A percentile compares a stretch with the other conserved stretches of the same genome.
phyloP scores from a whole-genome alignment of 257 asterid genomes.

The Plantago elongata region DNA sequence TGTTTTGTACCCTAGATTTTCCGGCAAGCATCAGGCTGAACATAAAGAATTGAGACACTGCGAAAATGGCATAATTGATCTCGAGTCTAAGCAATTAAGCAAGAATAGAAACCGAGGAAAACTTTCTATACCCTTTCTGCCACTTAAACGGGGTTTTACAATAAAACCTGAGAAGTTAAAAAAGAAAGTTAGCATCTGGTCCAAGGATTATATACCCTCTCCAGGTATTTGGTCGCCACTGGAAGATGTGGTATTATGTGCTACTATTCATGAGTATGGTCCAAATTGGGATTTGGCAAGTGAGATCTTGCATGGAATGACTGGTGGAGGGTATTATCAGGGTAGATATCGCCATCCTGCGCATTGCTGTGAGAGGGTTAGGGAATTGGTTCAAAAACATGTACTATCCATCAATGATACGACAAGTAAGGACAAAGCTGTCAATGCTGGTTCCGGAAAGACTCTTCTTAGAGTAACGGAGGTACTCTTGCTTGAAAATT shows the following conservation, averaged over 20 bases:
- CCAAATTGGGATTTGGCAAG: constrained; percentile 84
- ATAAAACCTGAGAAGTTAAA: constrained; percentile 72
- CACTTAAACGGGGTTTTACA: constrained; percentile 61
- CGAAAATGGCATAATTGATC: constrained; percentile 46
- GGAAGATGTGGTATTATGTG: constrained; percentile 86
- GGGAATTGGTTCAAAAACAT: constrained; percentile 83
- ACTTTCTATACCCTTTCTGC: constrained; percentile 55
- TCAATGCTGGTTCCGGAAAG: constrained; percentile 55
- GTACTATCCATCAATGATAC: constrained; percentile 60
- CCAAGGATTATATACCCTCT: constrained; percentile 59
- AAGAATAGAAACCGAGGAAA: constrained; percentile 65
- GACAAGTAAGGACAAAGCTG: constrained; percentile 60
- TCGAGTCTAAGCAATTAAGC: constrained; percentile 51
- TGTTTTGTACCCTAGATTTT: constrained; percentile 37
- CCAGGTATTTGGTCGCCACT: constrained; percentile 81
- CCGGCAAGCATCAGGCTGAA: constrained; percentile 47
- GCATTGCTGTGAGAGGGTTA: constrained; percentile 91
- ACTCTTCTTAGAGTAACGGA: constrained; percentile 85
- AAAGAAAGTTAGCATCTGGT: constrained; percentile 62
- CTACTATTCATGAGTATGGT: constrained; percentile 79
- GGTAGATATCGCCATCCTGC: constrained; percentile 87
- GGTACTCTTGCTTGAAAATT: constrained; percentile 37
- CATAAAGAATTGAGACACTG: constrained; percentile 33
- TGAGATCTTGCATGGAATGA: constrained; percentile 65
- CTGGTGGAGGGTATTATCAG: constrained; percentile 74